These are phyloP conservation scores for Pseudogymnoascus sp. DNA, from an alignment of 2,329 filamentous ascomycete genomes.

Conservation along the genomic window DNA sequence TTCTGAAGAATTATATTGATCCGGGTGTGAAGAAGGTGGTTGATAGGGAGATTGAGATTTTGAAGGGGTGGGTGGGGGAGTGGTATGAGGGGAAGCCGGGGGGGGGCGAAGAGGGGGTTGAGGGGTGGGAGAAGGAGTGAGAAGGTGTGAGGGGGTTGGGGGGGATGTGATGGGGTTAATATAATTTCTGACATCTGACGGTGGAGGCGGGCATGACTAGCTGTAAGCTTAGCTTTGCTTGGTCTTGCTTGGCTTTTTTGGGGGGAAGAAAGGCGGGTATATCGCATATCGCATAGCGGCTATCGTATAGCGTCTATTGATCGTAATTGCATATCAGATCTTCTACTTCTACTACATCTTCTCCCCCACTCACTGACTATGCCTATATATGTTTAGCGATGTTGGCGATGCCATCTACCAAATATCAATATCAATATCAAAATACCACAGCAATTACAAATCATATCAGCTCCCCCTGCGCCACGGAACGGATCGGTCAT, in stretches of 20 bases:
- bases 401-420: neutral
- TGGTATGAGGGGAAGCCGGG: slow-evolving; percentile 27
- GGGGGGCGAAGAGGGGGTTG: neutral
- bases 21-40: slow-evolving; percentile 39
- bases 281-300: neutral
- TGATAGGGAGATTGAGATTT: slow-evolving; percentile 39
- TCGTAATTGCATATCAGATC: neutral
- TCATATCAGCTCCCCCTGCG: neutral
- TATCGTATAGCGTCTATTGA: neutral
- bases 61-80: slow-evolving; percentile 45
- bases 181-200: neutral
- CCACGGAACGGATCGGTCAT: neutral
- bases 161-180: neutral
- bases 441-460: neutral
- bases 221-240: neutral
- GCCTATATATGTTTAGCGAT: neutral
- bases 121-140: neutral
- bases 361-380: neutral
- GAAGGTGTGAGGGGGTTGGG: neutral
- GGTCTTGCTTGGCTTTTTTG: neutral
- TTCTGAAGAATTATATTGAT: slow-evolving; percentile 39
- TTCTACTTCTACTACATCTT: neutral
- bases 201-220: neutral
- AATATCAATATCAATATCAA: neutral
- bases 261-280: neutral